Conservation (phyloP, 371 early-diverging fungal genomes). For the Batrachochytrium dendrobatidis region DNA sequence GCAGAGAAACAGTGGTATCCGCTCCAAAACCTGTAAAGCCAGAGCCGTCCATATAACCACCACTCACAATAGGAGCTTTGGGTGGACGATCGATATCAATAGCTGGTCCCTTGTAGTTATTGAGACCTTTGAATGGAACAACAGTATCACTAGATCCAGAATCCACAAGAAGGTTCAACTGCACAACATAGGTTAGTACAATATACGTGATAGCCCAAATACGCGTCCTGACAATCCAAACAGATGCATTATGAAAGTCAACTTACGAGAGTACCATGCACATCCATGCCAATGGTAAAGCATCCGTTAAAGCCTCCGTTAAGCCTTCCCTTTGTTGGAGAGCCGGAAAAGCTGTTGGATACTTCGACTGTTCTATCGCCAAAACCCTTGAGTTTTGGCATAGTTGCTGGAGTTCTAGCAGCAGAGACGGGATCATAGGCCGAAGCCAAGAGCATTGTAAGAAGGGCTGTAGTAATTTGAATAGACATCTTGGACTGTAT, state of each 20-base stretch:
- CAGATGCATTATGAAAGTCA: not conserved
- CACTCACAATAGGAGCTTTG: not conserved
- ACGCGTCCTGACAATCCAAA: not conserved
- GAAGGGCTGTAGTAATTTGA: too few relatives aligned
- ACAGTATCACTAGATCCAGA: not conserved
- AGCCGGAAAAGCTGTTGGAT: too few relatives aligned
- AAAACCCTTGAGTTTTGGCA: too few relatives aligned
- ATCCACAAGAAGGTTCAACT: not conserved
- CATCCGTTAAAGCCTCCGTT: too few relatives aligned
- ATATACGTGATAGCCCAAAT: not conserved
- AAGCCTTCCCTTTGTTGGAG: too few relatives aligned
- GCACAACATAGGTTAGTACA: not conserved
- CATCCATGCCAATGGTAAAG: too few relatives aligned
- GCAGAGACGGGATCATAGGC: too few relatives aligned
- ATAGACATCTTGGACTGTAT: not conserved
- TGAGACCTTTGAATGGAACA: not conserved
- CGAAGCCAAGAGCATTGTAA: too few relatives aligned
- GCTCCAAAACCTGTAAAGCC: not conserved
- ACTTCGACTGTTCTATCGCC: too few relatives aligned
- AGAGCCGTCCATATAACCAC: not conserved
- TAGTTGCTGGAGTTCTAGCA: too few relatives aligned
- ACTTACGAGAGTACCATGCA: not conserved
- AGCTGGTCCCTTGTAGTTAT: slow-evolving; percentile 1
- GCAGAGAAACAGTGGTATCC: not conserved
- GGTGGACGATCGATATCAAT: not conserved